These are phyloP conservation scores for Penicillium sp. DNA, from an alignment of 2,329 filamentous ascomycete genomes.

Conservation along the genomic window DNA sequence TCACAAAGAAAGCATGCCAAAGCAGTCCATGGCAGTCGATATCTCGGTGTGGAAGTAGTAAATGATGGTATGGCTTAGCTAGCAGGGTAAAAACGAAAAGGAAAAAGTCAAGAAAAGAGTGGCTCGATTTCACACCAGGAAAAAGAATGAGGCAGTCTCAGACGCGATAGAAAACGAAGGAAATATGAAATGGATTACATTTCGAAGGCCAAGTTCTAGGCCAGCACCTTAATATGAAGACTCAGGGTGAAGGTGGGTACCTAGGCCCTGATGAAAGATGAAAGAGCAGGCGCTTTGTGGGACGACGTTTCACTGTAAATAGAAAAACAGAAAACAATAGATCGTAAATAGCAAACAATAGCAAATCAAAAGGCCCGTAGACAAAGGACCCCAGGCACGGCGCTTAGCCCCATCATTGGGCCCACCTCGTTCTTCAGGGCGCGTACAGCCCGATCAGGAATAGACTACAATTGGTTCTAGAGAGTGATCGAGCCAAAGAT, in stretches of 20 bases:
- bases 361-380: background rate
- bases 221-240: constrained; percentile 4
- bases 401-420: background rate
- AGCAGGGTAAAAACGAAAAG: background rate
- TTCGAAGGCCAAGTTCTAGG: background rate
- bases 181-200: background rate
- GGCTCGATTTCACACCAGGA: background rate
- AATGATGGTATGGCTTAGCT: constrained; percentile 1
- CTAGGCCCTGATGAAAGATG: background rate
- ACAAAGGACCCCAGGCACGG: background rate
- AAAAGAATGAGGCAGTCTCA: constrained; percentile 8
- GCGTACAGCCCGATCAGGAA: background rate
- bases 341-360: background rate
- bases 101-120: constrained; percentile 3
- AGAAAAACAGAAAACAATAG: background rate
- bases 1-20: background rate
- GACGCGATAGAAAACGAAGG: background rate
- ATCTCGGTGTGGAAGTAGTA: background rate
- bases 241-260: background rate
- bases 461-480: too few species aligned
- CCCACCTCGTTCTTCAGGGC: background rate
- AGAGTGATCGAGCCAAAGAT: too few species aligned
- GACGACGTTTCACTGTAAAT: constrained; percentile 8
- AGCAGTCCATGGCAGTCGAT: background rate
- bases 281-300: constrained; percentile 7